Evolutionary conservation across 2,329 filamentous ascomycete species (phyloP).

Genomic region (Balansia obtecta): DNA sequence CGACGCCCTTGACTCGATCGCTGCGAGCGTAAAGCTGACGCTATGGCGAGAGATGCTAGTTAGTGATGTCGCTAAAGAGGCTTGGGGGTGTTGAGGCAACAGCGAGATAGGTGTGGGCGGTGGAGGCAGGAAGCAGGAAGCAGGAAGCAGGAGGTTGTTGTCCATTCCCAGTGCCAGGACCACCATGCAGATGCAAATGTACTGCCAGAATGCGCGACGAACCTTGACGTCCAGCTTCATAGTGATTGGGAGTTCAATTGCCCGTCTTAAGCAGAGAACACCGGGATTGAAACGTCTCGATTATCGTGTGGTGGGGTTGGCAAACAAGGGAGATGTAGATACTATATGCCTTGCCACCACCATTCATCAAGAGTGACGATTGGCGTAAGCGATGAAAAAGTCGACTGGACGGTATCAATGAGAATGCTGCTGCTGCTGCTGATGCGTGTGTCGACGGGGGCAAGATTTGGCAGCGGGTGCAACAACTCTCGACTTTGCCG

Average conservation of each 20-base stretch:
- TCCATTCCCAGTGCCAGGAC: not conserved
- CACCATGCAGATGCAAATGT: not conserved
- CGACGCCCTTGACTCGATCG: constrained; percentile 92
- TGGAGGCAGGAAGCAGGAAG: constrained; percentile 6
- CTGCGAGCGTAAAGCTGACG: constrained; percentile 56
- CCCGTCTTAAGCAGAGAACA: not conserved
- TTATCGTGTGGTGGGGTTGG: constrained; percentile 3
- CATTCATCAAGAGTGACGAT: not conserved
- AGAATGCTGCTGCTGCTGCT: not conserved
- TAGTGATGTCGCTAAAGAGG: not conserved
- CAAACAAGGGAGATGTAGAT: not conserved
- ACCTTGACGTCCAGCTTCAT: constrained; percentile 33
- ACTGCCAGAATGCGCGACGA: constrained; percentile 9
- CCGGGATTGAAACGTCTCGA: not conserved
- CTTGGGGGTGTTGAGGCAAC: not conserved
- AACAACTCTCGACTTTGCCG: constrained; percentile 2
- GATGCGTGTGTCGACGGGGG: not conserved
- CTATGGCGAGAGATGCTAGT: constrained; percentile 12
- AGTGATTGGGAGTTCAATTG: constrained; percentile 10
- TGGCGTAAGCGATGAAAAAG: not conserved
- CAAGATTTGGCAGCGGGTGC: not conserved
- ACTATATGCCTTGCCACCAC: constrained; percentile 3
- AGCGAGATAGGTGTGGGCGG: not conserved
- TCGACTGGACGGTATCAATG: not conserved
- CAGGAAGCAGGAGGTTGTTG: constrained; percentile 8